Percentiles rank a stretch among this genome's conserved stretches.
Evolutionary conservation across 805 yeast genomes (phyloP).

Genomic region (Kluyveromyces starmeri): DNA sequence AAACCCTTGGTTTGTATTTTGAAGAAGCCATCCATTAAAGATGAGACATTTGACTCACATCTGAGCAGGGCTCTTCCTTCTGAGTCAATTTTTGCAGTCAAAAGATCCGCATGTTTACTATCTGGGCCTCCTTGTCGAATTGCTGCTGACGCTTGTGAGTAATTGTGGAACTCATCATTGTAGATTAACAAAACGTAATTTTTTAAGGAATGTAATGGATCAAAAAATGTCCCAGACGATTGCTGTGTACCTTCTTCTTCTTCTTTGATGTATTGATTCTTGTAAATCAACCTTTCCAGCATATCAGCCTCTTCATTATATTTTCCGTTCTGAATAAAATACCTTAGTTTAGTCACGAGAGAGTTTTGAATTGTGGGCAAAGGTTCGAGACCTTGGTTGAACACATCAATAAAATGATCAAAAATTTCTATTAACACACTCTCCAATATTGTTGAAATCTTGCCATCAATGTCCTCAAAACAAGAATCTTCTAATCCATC

Average conservation of each 20-base stretch:
- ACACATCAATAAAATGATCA: conserved; percentile 36
- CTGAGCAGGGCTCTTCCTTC: conserved; percentile 44
- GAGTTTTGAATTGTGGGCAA: conserved; percentile 25
- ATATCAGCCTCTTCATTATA: conserved; percentile 14
- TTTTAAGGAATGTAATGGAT: conserved; percentile 11
- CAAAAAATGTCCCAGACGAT: not conserved
- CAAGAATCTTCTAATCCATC: conserved; percentile 31
- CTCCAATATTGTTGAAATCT: conserved; percentile 15
- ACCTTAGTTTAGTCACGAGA: conserved; percentile 23
- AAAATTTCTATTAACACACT: conserved; percentile 26
- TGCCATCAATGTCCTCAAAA: conserved; percentile 8
- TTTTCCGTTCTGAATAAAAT: conserved; percentile 19
- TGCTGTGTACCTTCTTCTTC: conserved; percentile 3
- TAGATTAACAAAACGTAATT: conserved; percentile 51
- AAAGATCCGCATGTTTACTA: conserved; percentile 25
- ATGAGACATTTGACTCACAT: conserved; percentile 22
- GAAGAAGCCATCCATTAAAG: conserved; percentile 29
- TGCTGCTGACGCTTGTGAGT: conserved; percentile 43
- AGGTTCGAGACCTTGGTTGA: conserved; percentile 29
- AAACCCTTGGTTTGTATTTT: conserved; percentile 41
- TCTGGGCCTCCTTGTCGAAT: conserved; percentile 34
- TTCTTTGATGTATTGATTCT: conserved; percentile 11
- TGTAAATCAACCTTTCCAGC: conserved; percentile 14
- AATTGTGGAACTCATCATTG: conserved; percentile 71
- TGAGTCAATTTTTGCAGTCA: conserved; percentile 38